These are phyloP conservation scores for Kuraishia cidri DNA, from an alignment of 805 yeast species.

Conservation along the genomic window DNA sequence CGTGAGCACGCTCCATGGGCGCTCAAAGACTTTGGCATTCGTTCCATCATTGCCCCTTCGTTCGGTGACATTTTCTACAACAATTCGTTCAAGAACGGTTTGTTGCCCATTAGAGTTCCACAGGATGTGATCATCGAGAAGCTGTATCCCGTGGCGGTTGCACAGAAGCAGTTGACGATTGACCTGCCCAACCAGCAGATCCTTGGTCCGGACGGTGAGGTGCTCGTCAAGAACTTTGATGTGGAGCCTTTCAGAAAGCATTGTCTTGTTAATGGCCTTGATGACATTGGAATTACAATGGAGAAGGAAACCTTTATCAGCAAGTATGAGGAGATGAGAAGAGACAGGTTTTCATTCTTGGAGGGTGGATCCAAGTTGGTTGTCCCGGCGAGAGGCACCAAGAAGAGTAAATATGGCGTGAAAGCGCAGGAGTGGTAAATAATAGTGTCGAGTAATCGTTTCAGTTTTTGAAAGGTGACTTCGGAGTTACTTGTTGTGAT, in stretches of 20 bases:
- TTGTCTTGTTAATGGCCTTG: constrained; percentile 89
- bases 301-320: constrained; percentile 76
- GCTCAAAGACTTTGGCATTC: constrained; percentile 92
- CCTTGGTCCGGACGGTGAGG: constrained; percentile 54
- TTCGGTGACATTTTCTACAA: constrained; percentile 98
- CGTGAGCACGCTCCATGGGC: constrained; percentile 99
- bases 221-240: constrained; percentile 75
- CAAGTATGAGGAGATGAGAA: constrained; percentile 71
- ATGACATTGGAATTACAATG: constrained; percentile 92
- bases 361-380: constrained; percentile 77
- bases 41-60: constrained; percentile 93
- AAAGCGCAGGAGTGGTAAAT: constrained; percentile 68
- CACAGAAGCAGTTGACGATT: constrained; percentile 62
- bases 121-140: constrained; percentile 64
- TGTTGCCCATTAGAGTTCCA: constrained; percentile 87
- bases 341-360: constrained; percentile 77
- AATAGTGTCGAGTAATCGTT: not conserved
- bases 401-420: constrained; percentile 58
- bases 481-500: not conserved
- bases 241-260: constrained; percentile 91
- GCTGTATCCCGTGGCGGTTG: constrained; percentile 72
- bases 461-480: not conserved
- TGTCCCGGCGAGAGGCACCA: constrained; percentile 56
- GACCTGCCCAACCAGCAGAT: constrained; percentile 88
- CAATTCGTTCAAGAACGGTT: constrained; percentile 93